Percentiles rank a stretch among this genome's conserved stretches.
phyloP scores from a whole-genome alignment of 495 filamentous ascomycete species.

The Daldinia bambusicola region DNA sequence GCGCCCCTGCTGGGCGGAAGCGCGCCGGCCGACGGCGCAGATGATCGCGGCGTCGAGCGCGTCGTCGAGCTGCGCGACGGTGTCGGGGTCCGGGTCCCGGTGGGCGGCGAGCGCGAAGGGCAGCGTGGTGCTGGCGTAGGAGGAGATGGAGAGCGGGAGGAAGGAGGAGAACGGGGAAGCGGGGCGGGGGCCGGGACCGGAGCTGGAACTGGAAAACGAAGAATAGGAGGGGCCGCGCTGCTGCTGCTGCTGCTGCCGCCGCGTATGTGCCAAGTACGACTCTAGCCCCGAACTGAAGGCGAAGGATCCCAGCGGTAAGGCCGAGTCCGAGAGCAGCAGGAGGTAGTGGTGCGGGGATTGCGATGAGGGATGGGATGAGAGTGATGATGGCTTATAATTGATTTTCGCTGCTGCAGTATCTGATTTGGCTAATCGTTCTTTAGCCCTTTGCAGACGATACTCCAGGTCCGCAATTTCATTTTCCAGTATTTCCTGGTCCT shows the following conservation, averaged over 20 bases:
- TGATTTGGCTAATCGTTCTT: constrained; percentile 38
- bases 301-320: constrained; percentile 94
- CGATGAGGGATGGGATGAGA: constrained; percentile 15
- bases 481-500: constrained; percentile 23
- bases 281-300: constrained; percentile 95
- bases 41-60: constrained; percentile 83
- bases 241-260: too few species aligned
- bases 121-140: constrained; percentile 80
- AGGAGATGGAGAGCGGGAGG: constrained; percentile 78
- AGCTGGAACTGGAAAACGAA: constrained; percentile 2
- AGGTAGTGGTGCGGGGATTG: constrained; percentile 70
- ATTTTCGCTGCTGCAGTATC: background rate
- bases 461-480: constrained; percentile 53
- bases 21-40: constrained; percentile 87
- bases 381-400: background rate
- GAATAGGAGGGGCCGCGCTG: constrained; percentile 25
- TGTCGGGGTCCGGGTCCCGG: constrained; percentile 60
- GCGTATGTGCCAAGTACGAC: constrained; percentile 87
- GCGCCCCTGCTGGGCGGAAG: constrained; percentile 83
- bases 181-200: constrained; percentile 37
- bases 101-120: constrained; percentile 87
- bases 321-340: constrained; percentile 93
- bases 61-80: constrained; percentile 76
- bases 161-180: constrained; percentile 72
- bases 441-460: constrained; percentile 51